Conservation (phyloP, 164 flowering plant species). For the Malania oleifera region DNA sequence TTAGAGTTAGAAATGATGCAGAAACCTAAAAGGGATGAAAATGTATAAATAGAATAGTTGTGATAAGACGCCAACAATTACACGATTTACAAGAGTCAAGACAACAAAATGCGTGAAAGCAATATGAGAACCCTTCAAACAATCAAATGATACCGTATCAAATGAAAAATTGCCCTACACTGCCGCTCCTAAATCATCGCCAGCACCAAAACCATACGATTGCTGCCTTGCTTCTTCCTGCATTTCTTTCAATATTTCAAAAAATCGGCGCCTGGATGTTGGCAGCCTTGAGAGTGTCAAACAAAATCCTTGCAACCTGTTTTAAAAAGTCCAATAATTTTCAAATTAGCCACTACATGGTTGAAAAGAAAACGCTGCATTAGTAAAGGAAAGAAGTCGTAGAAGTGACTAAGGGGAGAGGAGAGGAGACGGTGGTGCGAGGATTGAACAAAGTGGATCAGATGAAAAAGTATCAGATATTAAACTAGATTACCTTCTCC, state of each 20-base stretch:
- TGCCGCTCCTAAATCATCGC: not conserved
- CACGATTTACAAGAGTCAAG: no score
- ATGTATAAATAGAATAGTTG: no score
- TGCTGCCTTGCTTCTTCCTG: constrained; percentile 7
- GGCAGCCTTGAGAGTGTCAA: constrained; percentile 33
- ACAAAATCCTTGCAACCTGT: constrained; percentile 35
- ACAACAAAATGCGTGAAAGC: no score
- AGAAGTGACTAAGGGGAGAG: not conserved
- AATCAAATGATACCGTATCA: no score
- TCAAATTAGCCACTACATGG: not conserved
- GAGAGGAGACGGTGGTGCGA: not conserved
- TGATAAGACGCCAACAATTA: no score
- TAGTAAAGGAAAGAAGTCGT: not conserved
- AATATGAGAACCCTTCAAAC: no score
- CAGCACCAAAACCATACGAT: not conserved
- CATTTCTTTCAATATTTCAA: constrained; percentile 20
- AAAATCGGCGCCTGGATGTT: constrained; percentile 28
- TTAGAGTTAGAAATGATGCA: no score
- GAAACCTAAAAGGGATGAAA: no score
- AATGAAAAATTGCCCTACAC: not conserved
- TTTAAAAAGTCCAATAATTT: no score
- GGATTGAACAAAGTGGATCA: not conserved
- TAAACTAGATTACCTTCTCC: constrained; percentile 26
- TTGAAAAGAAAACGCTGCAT: not conserved
- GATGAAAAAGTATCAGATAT: not conserved